Conservation (phyloP, 768 basidiomycete genomes). For the Fibroporia radiculosa region DNA sequence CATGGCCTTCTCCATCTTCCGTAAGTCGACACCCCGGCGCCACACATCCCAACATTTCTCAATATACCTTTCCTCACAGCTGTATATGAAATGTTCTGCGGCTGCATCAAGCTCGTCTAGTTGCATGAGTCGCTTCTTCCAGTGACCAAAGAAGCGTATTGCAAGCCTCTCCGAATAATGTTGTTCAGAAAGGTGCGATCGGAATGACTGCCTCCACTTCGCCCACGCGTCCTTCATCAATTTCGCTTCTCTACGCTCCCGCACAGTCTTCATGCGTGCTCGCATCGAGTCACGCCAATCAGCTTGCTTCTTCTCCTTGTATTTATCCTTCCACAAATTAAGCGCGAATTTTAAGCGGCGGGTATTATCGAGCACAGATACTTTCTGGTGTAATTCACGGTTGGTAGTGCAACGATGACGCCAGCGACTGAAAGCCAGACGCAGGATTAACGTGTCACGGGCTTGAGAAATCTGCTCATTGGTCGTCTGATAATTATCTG, state of each 20-base stretch:
- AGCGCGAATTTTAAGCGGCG: constrained; percentile 38
- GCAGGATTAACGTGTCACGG: constrained; percentile 56
- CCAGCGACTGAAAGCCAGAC: constrained; percentile 57
- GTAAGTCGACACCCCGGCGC: constrained; percentile 39
- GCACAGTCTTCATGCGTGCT: constrained; percentile 53
- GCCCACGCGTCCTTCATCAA: constrained; percentile 53
- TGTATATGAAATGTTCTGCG: constrained; percentile 42
- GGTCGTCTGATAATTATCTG: constrained; percentile 46
- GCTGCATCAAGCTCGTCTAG: constrained; percentile 37
- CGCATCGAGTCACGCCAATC: constrained; percentile 69
- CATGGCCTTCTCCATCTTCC: constrained; percentile 37
- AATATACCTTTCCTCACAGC: constrained; percentile 29
- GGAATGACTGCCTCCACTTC: constrained; percentile 57
- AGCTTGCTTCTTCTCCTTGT: constrained; percentile 47
- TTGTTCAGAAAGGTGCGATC: constrained; percentile 42
- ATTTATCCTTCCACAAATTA: constrained; percentile 43
- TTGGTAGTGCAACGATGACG: constrained; percentile 31
- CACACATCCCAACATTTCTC: constrained; percentile 50
- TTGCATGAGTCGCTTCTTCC: constrained; percentile 40
- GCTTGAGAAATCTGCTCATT: constrained; percentile 61
- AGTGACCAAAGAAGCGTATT: constrained; percentile 37
- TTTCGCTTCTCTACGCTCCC: constrained; percentile 45
- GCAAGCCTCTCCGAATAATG: constrained; percentile 40
- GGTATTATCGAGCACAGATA: constrained; percentile 35
- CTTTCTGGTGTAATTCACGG: constrained; percentile 33